These are phyloP conservation scores for Macrophomina pseudophaseolina DNA, from an alignment of 2,329 filamentous ascomycete species.

Conservation along the genomic window DNA sequence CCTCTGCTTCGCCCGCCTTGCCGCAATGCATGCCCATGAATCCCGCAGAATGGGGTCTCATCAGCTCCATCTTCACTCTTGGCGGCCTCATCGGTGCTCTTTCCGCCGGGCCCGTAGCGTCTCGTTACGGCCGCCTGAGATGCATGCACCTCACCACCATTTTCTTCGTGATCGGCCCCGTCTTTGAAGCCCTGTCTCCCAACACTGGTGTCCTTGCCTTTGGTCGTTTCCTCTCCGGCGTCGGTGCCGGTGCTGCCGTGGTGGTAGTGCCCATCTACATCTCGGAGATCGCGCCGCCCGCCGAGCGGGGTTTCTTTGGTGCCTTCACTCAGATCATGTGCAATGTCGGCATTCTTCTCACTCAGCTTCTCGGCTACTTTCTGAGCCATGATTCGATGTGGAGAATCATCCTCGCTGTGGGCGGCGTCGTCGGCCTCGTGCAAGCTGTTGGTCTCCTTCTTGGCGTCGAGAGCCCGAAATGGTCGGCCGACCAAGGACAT, in stretches of 20 bases:
- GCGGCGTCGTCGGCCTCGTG: slow-evolving; percentile 68
- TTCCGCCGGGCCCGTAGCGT: slow-evolving; percentile 77
- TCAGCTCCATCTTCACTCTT: slow-evolving; percentile 89
- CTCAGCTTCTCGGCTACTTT: slow-evolving; percentile 87
- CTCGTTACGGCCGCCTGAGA: slow-evolving; percentile 73
- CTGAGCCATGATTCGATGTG: slow-evolving; percentile 79
- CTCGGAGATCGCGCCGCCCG: slow-evolving; percentile 79
- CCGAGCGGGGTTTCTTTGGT: slow-evolving; percentile 77
- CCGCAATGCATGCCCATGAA: slow-evolving; percentile 89
- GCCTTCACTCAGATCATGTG: slow-evolving; percentile 90
- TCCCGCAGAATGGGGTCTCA: slow-evolving; percentile 77
- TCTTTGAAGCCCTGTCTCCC: slow-evolving; percentile 73
- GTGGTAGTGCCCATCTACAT: slow-evolving; percentile 96
- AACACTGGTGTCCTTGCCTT: slow-evolving; percentile 70
- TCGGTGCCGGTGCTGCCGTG: slow-evolving; percentile 85
- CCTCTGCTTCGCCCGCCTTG: slow-evolving; percentile 48
- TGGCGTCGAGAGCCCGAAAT: slow-evolving; percentile 83
- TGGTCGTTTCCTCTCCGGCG: slow-evolving; percentile 78
- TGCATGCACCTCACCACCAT: slow-evolving; percentile 78
- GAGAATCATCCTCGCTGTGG: slow-evolving; percentile 80
- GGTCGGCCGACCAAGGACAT: slow-evolving; percentile 73
- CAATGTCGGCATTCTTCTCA: slow-evolving; percentile 84
- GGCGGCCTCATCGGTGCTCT: slow-evolving; percentile 87
- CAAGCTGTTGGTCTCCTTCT: slow-evolving; percentile 74
- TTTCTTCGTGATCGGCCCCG: slow-evolving; percentile 76